Evolutionary conservation across 306 rosid genomes (phyloP), one percentile per base, ranked within the genome.

Genomic region (Malus fusca): DNA sequence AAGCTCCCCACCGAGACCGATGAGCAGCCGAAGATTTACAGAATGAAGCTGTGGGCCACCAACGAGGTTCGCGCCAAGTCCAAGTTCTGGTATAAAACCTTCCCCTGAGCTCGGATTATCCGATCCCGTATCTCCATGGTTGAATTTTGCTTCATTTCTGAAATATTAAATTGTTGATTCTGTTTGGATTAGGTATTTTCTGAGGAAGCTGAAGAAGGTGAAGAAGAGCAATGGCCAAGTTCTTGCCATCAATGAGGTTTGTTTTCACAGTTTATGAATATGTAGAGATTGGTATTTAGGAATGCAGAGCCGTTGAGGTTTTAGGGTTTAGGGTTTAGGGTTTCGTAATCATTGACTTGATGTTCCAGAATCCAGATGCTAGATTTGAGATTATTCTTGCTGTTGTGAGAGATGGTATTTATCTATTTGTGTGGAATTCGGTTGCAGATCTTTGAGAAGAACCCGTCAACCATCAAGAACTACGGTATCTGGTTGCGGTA

Each of bases 1-100:
- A 96, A 91, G 78, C 90, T 93, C 60, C 98, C 98, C 3, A 79
- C 96, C 11, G 96, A 89, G 35, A 2, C 91, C 0, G 98, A 90
- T 81, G 79, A 86, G 63, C 94, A 88, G 60, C 98, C 98, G 0
- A 93, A 90, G 89, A 93, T 93, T 61, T 93, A 90, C 80, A 90
- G 98, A 22, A 93, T 93, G 98, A 93, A 93, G 83, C 93, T 93
- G 17, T 93, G 98, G 98, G 96, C 96, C 12, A 93, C 98, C 69
- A 93, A 93, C 37, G 98, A 90, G 79, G 98, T 93, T 83, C 96
- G 98, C 72, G 98, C 98, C 69, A 93, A 93, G 85, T 93, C 98
- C 31, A 93, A 93, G 81, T 93, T 93, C 74, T 93, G 98, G 98
- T 93, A 87, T 68, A 72, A 5, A 11, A 71, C 25, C 3, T 77